Base-by-base conservation (phyloP, 2,329 filamentous ascomycete species). In the Diaporthe batatas region DNA sequence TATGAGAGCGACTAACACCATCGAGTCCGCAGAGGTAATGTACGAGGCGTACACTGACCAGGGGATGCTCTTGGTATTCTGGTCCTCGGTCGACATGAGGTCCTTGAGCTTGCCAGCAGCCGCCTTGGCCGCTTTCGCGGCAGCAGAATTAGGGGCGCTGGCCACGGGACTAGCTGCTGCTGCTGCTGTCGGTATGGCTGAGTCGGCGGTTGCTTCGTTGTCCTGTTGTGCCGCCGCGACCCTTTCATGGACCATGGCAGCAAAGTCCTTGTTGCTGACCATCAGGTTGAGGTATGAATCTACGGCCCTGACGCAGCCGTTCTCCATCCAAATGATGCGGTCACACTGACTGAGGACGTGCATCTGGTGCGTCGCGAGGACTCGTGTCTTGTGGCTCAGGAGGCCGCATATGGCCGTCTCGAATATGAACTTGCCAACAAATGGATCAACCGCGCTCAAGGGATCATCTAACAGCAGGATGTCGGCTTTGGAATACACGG, bases 321-420 rank as follows among this genome's bases (percentile, higher is more conserved):
- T 91, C 71, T 98, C 93, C 90, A 99, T 95, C 91, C 95, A 95
- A 64, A 98, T 91, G 76, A 93, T 90, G 11, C 91, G 85, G 77
- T 93, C 96, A 78, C 95, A 98, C 44, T 95, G 92, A 79, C 89
- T 95, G 7, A 98, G 88, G 7, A 98, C 95, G 86, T 97, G 96
- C 18, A 98, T 89, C 81, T 98, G 96, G 82, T 99, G 96, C 0
- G 96, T 99, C 0, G 96, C 96, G 42, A 99, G 86, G 44, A 98
- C 92, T 25, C 96, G 90, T 79, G 94, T 96, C 82, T 98, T 98
- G 82, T 96, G 89, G 78, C 93, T 94, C 70, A 98, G 86, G 12
- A 98, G 86, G 10, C 96, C 96, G 75, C 90, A 92, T 58, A 93
- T 92, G 16, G 91, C 91, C 72, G 95, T 92, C 81, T 98, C 96